A percentile compares a stretch with the other conserved stretches of the same genome.
phyloP scores from a whole-genome alignment of 306 rosid genomes.

The Senna tora region DNA sequence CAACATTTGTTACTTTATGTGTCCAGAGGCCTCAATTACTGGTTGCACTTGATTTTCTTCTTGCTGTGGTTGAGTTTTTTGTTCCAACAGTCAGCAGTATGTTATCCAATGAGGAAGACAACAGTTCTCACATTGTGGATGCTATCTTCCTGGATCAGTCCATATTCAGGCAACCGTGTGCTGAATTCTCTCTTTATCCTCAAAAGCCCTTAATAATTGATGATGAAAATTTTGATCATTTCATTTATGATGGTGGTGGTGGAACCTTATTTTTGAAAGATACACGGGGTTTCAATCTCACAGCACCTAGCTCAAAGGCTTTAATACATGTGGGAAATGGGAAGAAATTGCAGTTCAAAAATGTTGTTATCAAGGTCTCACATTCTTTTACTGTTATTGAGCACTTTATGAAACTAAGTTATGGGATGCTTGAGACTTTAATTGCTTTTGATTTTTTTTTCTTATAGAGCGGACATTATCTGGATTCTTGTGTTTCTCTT shows the following conservation, averaged over 20 bases:
- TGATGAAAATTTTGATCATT: slow-evolving; percentile 70
- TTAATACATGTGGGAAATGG: slow-evolving; percentile 84
- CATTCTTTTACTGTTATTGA: slow-evolving; percentile 1
- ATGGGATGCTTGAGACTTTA: slow-evolving; percentile 17
- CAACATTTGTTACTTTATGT: slow-evolving; percentile 68
- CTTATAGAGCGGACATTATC: slow-evolving; percentile 67
- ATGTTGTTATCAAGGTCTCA: slow-evolving; percentile 79
- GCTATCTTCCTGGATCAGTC: slow-evolving; percentile 69
- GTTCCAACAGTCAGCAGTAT: slow-evolving; percentile 77
- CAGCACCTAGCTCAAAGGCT: slow-evolving; percentile 66
- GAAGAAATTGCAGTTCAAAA: slow-evolving; percentile 89
- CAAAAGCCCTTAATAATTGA: slow-evolving; percentile 80
- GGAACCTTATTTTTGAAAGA: slow-evolving; percentile 74
- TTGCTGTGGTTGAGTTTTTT: slow-evolving; percentile 89
- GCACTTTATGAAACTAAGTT: neutral
- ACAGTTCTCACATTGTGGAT: slow-evolving; percentile 53
- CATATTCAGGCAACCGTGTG: slow-evolving; percentile 68
- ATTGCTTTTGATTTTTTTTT: slow-evolving; percentile 29
- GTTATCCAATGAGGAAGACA: slow-evolving; percentile 62
- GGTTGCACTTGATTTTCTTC: slow-evolving; percentile 93
- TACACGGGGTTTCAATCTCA: slow-evolving; percentile 59
- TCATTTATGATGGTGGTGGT: slow-evolving; percentile 89
- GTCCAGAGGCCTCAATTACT: slow-evolving; percentile 93
- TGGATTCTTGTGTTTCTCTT: slow-evolving; percentile 91
- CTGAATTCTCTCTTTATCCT: slow-evolving; percentile 76